Evolutionary conservation across 805 yeast species (phyloP), one percentile per base, ranked within the genome.

Genomic region (Candida sanyiensis): DNA sequence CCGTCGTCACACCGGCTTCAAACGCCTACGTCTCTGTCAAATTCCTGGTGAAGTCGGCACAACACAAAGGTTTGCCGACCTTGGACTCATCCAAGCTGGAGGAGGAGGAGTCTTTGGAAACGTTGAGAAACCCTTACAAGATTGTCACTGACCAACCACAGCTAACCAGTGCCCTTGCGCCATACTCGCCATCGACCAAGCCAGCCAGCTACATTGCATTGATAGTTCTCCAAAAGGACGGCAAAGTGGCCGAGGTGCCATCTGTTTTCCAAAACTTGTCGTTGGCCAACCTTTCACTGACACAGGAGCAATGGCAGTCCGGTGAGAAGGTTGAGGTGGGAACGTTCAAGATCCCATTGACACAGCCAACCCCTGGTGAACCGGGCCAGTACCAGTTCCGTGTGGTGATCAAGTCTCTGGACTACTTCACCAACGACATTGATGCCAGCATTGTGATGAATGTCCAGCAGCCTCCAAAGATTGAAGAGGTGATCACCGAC

Each of bases 401-500:
- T 62, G 66, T 89, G 13, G 63, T 79, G 18, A 59, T 90, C 54
- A 77, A 78, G 54, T 80, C 83, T 39, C 72, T 83, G 38, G 78
- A 83, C 32, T 89, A 86, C 59, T 86, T 85, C 58, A 95, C 96
- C 6, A 63, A 75, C 15, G 97, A 90, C 57, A 58, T 86, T 18
- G 86, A 81, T 47, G 72, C 80, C 44, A 82, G 89, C 8, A 61
- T 86, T 34, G 64, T 65, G 18, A 72, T 89, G 80, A 67, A 72
- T n/a, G 95, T 89, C 25, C 69, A 73, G 49, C 69, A 75, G 17
- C 73, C 80, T 24, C 73, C 80, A 35, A 56, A 62, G 50, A 39
- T 57, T 7, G 65, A 59, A n/a, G 72, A 66, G 32, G 77, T 74
- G 37, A 61, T 63, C 22, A 69, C 73, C 40, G 85, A 72, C 38